phyloP scores from a whole-genome alignment of 257 asterid genomes.

The Solanum arcanum region DNA sequence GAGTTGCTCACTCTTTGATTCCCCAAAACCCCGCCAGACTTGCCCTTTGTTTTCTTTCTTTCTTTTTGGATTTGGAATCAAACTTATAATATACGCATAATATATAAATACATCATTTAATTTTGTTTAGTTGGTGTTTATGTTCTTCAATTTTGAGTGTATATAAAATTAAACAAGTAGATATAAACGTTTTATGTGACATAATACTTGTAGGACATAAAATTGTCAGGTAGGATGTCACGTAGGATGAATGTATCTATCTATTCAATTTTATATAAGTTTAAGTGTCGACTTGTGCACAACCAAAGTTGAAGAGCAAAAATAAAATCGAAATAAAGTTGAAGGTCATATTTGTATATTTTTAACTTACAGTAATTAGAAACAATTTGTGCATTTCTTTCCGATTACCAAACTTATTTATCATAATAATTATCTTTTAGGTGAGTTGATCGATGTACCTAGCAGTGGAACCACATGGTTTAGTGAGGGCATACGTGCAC shows the following conservation, averaged over 20 bases:
- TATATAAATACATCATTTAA: too few relatives aligned
- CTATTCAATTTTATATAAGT: too few relatives aligned
- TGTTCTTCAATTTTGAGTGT: not conserved
- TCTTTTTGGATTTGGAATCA: not conserved
- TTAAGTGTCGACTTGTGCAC: not conserved
- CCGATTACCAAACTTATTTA: too few relatives aligned
- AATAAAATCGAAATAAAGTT: too few relatives aligned
- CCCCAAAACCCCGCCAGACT: slow-evolving; percentile 54
- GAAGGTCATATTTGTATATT: not conserved
- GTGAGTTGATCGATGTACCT: not conserved
- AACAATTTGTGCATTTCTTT: not conserved
- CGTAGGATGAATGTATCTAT: not conserved
- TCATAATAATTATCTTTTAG: not conserved
- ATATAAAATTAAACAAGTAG: too few relatives aligned
- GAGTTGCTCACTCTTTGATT: slow-evolving; percentile 29
- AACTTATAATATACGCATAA: not conserved
- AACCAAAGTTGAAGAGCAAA: too few relatives aligned
- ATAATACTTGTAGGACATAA: not conserved
- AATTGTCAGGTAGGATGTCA: not conserved
- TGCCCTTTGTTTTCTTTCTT: slow-evolving; percentile 13
- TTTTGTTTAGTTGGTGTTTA: too few relatives aligned
- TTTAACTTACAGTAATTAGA: not conserved
- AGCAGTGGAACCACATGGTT: not conserved
- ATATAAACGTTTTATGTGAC: not conserved
- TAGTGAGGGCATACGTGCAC: not conserved